Evolutionary conservation across 805 yeast species (phyloP).

Genomic region (Lipomyces lipofer): DNA sequence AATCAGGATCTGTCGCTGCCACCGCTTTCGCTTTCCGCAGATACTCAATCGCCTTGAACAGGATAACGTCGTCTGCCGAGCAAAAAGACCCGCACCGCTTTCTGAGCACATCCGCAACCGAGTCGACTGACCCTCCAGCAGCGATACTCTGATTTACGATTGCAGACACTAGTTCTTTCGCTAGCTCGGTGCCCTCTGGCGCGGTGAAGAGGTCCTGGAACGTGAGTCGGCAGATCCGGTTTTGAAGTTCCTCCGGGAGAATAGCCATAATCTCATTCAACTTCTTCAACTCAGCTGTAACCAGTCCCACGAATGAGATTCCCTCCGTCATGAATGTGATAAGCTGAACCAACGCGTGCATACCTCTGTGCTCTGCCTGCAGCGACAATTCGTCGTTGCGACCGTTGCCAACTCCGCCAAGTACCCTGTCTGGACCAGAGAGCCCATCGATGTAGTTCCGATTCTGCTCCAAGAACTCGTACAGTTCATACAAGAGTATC

Average conservation of each 20-base stretch:
- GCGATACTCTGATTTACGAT: conserved; percentile 85
- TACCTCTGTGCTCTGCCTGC: conserved; percentile 90
- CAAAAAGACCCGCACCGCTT: conserved; percentile 94
- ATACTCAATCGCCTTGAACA: conserved; percentile 91
- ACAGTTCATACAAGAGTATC: conserved; percentile 38
- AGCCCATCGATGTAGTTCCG: conserved; percentile 49
- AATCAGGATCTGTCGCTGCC: conserved; percentile 67
- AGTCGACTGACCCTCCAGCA: conserved; percentile 90
- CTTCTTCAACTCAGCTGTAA: conserved; percentile 58
- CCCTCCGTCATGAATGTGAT: conserved; percentile 84
- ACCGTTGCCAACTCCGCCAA: conserved; percentile 35
- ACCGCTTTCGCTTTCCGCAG: conserved; percentile 80
- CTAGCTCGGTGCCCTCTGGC: conserved; percentile 57
- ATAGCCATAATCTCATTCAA: conserved; percentile 60
- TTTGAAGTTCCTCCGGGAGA: conserved; percentile 66
- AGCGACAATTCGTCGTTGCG: conserved; percentile 39
- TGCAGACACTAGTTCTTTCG: conserved; percentile 84
- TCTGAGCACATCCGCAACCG: conserved; percentile 82
- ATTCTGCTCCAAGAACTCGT: conserved; percentile 46
- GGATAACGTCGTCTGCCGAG: conserved; percentile 87
- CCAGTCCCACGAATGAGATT: conserved; percentile 77
- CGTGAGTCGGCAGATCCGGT: conserved; percentile 61
- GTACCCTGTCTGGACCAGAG: conserved; percentile 36
- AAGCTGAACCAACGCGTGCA: conserved; percentile 72
- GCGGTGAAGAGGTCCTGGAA: conserved; percentile 81